A percentile compares a stretch with the other conserved stretches of the same genome.
Evolutionary conservation across 345 rosid genomes (phyloP).

Genomic region (Sonneratia caseolaris): DNA sequence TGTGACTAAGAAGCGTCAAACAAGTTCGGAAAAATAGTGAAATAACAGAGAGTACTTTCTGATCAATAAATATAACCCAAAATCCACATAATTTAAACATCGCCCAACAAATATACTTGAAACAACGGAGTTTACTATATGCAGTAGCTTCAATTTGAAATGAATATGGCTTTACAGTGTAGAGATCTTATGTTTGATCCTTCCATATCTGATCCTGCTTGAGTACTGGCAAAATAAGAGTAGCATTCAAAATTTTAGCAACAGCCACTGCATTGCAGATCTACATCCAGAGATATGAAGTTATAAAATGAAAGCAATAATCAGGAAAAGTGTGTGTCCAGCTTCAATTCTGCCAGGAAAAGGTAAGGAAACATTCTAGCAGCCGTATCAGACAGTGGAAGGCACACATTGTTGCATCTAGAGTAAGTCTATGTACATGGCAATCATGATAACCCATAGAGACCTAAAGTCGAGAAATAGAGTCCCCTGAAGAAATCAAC

Average conservation of each 20-base stretch:
- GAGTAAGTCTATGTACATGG: too few species aligned
- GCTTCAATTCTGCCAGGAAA: not conserved
- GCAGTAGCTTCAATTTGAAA: not conserved
- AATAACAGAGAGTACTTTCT: too few species aligned
- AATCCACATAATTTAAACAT: not conserved
- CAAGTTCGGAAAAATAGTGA: not conserved
- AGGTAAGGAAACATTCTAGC: not conserved
- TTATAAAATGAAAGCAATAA: too few species aligned
- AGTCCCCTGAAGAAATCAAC: too few species aligned
- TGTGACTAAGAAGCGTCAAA: not conserved
- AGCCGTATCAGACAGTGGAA: too few species aligned
- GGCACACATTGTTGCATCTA: too few species aligned
- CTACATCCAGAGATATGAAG: constrained; percentile 26
- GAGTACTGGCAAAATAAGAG: too few species aligned
- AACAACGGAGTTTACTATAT: not conserved
- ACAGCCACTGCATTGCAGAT: constrained; percentile 99
- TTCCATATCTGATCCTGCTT: constrained; percentile 88
- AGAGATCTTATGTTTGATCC: constrained; percentile 75
- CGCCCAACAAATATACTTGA: not conserved
- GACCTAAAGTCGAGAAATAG: too few species aligned
- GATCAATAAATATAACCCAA: not conserved
- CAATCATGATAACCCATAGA: too few species aligned
- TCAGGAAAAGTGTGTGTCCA: not conserved
- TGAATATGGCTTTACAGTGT: not conserved
- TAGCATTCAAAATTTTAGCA: constrained; percentile 56